Evolutionary conservation across 768 basidiomycete species (phyloP), one percentile per base, ranked within the genome.

Genomic region (Serendipita indica): DNA sequence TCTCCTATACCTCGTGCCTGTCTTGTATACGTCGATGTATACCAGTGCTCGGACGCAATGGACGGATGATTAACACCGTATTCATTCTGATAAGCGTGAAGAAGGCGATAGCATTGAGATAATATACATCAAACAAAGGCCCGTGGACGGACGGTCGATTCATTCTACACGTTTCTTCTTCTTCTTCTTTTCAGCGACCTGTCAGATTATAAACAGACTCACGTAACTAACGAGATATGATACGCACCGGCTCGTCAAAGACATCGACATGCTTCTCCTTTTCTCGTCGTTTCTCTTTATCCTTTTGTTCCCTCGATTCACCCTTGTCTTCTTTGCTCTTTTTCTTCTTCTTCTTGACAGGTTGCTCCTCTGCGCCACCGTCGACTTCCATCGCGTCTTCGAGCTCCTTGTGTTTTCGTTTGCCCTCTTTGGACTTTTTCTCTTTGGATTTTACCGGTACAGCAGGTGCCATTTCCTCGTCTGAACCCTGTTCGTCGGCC

Each of bases 401-500:
- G 10, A 63, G 63, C 25, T 71, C 75, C 22, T 58, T 39, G 30
- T 35, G 45, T 35, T 57, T 49, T 27, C 54, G 18, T 30, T 56
- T 30, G 63, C 65, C 35, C 58, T 65, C 58, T 65, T 64, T 32
- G 64, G 58, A 57, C 67, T 69, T 43, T 65, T 18, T 57, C 5
- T 27, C 27, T 5, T 43, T 28, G 4, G 39, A 35, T 14, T 25
- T 39, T 12, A 20, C 2, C 5, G 16, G 3, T 34, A 27, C n/a
- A 22, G 28, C 32, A 33, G 13, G 32, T 10, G 25, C 43, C 49
- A 54, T 54, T 27, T 74, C 75, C 22, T 73, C 74, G 16, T 76
- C 77, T 18, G 79, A 79, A 3, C 76, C 76, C 0, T 76, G 79
- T 5, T 87, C 88, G 18, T 85, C 67, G 4, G 79, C 81, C 39